Base-by-base conservation (phyloP, 2,329 filamentous ascomycete species). In the Aspergillus brasiliensis region DNA sequence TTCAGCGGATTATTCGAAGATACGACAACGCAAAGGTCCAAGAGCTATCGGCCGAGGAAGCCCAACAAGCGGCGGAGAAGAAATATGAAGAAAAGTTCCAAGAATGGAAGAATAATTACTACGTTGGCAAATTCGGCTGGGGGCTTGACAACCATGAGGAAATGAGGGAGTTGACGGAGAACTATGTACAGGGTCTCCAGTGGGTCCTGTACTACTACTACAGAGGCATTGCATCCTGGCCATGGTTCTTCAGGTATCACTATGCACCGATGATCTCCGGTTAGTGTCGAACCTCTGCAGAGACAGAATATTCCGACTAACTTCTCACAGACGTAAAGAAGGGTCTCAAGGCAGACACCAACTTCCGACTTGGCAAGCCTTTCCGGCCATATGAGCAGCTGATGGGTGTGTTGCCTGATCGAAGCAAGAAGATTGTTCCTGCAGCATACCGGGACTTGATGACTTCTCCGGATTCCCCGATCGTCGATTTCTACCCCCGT, bases 161-260 rank as follows among this genome's bases (percentile, higher is more conserved):
- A 75, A 83, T 98, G 72, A 88, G 83, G 56, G 88, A 90, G 65
- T 82, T 99, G 62, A 90, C 91, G 25, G 92, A 98, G 77, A 99
- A 98, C 77, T 99, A 99, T 70, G 92, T 99, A 6, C 91, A 99
- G 78, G 95, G 95, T 62, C 80, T 99, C 62, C 95, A 99, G 75
- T 99, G 95, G 96, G 95, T 99, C 46, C 82, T 99, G 52, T 97
- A 90, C 77, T 99, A 99, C 81, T 99, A 99, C 78, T 99, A 99
- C 79, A 89, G 89, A 56, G 95, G 95, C 63, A 95, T 99, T 61
- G 95, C 92, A 15, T 98, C 94, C 11, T 99, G 95, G 95, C 92
- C 95, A 13, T 99, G 95, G 95, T 99, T 91, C 79, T 99, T 97
- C 77, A 83, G 84, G 62, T 99, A 97, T 76, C 96, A 99, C 78